Percentiles rank a stretch among this genome's conserved stretches.
These are phyloP conservation scores for Taiwanofungus camphoratus DNA, from an alignment of 1,284 basidiomycete genomes.

Conservation along the genomic window DNA sequence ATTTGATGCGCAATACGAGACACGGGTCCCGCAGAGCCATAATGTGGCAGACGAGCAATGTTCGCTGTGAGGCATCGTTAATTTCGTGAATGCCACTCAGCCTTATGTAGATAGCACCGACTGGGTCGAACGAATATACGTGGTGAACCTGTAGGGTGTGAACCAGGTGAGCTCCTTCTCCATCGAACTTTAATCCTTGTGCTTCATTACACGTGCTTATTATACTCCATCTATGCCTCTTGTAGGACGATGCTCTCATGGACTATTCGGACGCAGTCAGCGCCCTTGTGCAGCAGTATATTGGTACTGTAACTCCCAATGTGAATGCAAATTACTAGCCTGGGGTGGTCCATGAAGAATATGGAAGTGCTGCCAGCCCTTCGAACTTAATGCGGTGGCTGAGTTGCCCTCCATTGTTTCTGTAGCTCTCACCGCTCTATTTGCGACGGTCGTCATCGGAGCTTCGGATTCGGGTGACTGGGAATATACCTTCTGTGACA, in stretches of 20 bases:
- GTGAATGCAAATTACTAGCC: constrained; percentile 19
- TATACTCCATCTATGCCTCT: too few species aligned
- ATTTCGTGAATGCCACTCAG: constrained; percentile 37
- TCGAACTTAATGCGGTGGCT: too few species aligned
- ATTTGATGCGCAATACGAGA: neutral
- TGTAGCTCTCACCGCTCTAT: neutral
- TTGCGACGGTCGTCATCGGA: too few species aligned
- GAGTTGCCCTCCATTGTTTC: too few species aligned
- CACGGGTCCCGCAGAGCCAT: constrained; percentile 36
- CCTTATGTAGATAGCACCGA: constrained; percentile 35
- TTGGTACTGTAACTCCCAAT: constrained; percentile 22
- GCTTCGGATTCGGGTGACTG: too few species aligned
- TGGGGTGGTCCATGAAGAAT: constrained; percentile 20
- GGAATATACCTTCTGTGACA: too few species aligned
- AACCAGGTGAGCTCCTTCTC: constrained; percentile 22
- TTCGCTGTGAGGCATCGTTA: constrained; percentile 29
- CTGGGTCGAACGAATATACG: constrained; percentile 42
- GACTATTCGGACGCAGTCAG: constrained; percentile 25
- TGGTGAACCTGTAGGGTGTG: constrained; percentile 34
- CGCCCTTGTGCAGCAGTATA: constrained; percentile 29
- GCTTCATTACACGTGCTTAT: too few species aligned
- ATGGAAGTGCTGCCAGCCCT: neutral
- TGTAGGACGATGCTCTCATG: constrained; percentile 30
- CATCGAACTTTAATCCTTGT: too few species aligned
- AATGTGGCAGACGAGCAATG: constrained; percentile 29